Base-by-base conservation (phyloP, 257 asterid genomes). In the Lycium ferocissimum region DNA sequence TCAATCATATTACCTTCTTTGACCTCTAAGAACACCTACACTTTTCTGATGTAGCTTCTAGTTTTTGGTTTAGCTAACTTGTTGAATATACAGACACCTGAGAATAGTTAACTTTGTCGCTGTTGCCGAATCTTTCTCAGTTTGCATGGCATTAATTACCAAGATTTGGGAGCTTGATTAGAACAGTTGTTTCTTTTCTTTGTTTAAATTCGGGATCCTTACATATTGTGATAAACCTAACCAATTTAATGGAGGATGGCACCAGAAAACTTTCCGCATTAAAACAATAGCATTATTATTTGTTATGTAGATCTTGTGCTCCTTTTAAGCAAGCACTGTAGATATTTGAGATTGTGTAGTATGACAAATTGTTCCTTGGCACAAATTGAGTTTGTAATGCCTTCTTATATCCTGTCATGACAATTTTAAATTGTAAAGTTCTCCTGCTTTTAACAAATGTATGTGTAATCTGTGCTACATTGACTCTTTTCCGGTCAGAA, bases 381-480 rank as follows among this genome's bases (percentile, higher is more conserved):
- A 53, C 82, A 78, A 53, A 78, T 76, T 78, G 65, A 51, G 65
- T 78, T 51, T 33, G 82, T 78, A 78, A 43, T 78, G 82, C 65
- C 62, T 75, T 43, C 81, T 75, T 20, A 22, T 6, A 22, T 78
- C 7, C 82, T 78, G 26, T 78, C 82, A 26, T 78, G 65, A 14
- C 2, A 78, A 26, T 14, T 78, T 78, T 76, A 53, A 53, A 53
- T 51, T 53, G 47, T 51, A 9, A 53, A 22, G 26, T 78, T 72
- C 65, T 78, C 65, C 26, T 1, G 26, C 82, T 53, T 57, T 78
- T 33, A 78, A 9, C 15, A 53, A 78, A 53, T 78, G 65, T 26
- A 51, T 51, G 3, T 51, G 26, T 8, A 26, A 26, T 9, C 45
- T 51, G 62, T 51, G 65, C 43, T 56, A 76, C 15, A 76, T 51